phyloP scores from a whole-genome alignment of 73 alveolate genomes.

The Blepharisma japonicum region DNA sequence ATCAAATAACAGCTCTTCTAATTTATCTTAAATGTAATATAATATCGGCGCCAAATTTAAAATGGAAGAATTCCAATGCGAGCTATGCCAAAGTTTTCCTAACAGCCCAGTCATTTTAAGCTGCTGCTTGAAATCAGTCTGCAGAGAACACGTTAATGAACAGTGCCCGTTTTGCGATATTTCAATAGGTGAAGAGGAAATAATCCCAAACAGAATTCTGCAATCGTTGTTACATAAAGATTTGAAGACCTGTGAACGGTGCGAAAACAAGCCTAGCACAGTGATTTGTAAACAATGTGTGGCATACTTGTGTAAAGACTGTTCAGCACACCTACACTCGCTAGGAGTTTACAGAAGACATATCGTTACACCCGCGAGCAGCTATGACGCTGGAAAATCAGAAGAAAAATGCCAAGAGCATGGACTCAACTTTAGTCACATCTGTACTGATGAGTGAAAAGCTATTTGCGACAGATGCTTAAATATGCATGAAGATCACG shows the following conservation, averaged over 20 bases:
- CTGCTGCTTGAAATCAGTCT: constrained; percentile 22
- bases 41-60: not conserved
- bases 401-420: constrained; percentile 10
- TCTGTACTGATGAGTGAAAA: constrained; percentile 6
- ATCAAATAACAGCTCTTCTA: too few species aligned
- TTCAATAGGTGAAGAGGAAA: not conserved
- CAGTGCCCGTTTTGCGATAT: not conserved
- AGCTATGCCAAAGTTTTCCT: constrained; percentile 11
- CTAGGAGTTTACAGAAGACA: constrained; percentile 7
- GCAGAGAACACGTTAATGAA: not conserved
- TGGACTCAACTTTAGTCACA: not conserved
- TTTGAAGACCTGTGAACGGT: not conserved
- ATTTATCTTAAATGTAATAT: too few species aligned
- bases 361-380: not conserved
- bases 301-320: constrained; percentile 23
- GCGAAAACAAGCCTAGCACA: constrained; percentile 17
- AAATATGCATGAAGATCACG: not conserved
- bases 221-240: not conserved
- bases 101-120: not conserved
- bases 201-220: not conserved
- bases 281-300: not conserved
- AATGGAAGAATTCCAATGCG: constrained; percentile 30
- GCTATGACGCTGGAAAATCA: not conserved
- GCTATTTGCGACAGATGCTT: not conserved
- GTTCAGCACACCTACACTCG: not conserved